These are phyloP conservation scores for Penicillium expansum DNA, from an alignment of 2,329 filamentous ascomycete species.

Conservation along the genomic window DNA sequence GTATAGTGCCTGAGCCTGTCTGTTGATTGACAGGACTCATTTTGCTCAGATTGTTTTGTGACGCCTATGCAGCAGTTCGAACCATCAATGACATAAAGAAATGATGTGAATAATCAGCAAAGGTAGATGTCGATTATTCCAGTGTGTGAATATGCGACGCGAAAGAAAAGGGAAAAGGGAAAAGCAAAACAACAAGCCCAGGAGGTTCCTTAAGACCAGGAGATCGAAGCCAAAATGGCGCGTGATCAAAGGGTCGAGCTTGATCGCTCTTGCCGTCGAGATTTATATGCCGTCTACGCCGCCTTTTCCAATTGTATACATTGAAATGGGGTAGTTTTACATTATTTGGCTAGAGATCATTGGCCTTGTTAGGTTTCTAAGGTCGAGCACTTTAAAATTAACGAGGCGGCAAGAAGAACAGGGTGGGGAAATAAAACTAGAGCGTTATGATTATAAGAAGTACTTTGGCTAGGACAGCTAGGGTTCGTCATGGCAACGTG, in stretches of 20 bases:
- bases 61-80: background rate
- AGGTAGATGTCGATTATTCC: background rate
- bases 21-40: background rate
- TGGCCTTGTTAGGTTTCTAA: background rate
- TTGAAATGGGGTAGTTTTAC: background rate
- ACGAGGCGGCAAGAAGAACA: background rate
- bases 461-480: background rate
- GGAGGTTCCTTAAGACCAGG: background rate
- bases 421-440: background rate
- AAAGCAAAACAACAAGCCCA: background rate
- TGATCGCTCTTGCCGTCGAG: background rate
- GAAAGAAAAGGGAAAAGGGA: background rate
- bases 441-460: background rate
- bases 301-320: background rate
- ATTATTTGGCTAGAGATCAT: background rate
- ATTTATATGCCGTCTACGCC: background rate
- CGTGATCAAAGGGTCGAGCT: background rate
- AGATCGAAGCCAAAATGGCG: background rate
- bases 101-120: background rate
- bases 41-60: background rate
- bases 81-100: background rate
- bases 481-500: background rate
- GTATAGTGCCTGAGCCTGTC: slow-evolving; percentile 5
- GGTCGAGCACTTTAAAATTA: too few relatives aligned
- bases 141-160: background rate